Base-by-base conservation (phyloP, 768 basidiomycete genomes). In the Russula sp. region DNA sequence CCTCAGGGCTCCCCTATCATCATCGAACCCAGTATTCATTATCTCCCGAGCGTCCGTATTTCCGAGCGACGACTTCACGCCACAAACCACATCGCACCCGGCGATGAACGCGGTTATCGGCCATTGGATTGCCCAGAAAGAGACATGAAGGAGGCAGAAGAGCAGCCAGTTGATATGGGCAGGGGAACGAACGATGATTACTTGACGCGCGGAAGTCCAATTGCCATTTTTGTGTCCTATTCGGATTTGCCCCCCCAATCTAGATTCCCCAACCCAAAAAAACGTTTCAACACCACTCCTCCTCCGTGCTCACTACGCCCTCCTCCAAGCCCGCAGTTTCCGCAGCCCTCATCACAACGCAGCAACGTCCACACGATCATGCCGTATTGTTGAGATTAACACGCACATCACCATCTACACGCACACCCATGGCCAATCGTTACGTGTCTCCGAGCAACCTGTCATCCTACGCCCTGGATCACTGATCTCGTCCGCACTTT, bases 21-120 rank as follows among this genome's bases (percentile, higher is more conserved):
- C n/a, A n/a, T n/a, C n/a, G n/a, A n/a, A n/a, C n/a, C n/a, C n/a
- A n/a, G n/a, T n/a, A n/a, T n/a, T n/a, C n/a, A n/a, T n/a, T n/a
- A n/a, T n/a, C n/a, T n/a, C n/a, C n/a, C n/a, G n/a, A n/a, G n/a
- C n/a, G n/a, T n/a, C n/a, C n/a, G n/a, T n/a, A n/a, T n/a, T n/a
- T n/a, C n/a, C n/a, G n/a, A n/a, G n/a, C n/a, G n/a, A n/a, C n/a
- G n/a, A n/a, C n/a, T n/a, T n/a, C n/a, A n/a, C n/a, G n/a, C n/a
- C n/a, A n/a, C n/a, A n/a, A n/a, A n/a, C n/a, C n/a, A n/a, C n/a
- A n/a, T n/a, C n/a, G 44, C 52, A 62, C 75, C 75, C 30, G 30
- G 61, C 42, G 14, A 72, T 53, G 24, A 50, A 59, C 36, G 61
- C 34, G 48, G 58, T 68, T 28, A 69, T 56, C n/a, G 66, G 46